These are phyloP conservation scores for Fusarium sp. DNA, from an alignment of 2,329 filamentous ascomycete species.

Conservation along the genomic window DNA sequence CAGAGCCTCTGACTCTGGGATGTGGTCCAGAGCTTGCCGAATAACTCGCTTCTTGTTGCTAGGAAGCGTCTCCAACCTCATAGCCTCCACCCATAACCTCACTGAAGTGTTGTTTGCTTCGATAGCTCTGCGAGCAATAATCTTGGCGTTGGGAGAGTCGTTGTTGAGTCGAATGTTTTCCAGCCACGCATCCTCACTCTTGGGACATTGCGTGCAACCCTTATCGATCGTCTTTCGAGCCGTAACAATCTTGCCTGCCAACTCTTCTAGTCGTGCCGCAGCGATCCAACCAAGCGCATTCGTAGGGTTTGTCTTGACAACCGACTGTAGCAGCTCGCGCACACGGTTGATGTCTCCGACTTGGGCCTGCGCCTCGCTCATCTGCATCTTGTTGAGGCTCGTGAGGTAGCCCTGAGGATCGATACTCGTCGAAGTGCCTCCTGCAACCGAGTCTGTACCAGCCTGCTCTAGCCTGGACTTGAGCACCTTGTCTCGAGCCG, in stretches of 20 bases:
- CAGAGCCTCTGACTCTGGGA: slow-evolving; percentile 93
- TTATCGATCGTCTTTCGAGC: slow-evolving; percentile 88
- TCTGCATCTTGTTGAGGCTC: slow-evolving; percentile 83
- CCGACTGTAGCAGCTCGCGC: slow-evolving; percentile 90
- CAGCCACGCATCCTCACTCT: slow-evolving; percentile 94
- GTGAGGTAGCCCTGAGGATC: slow-evolving; percentile 97
- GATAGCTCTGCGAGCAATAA: slow-evolving; percentile 94
- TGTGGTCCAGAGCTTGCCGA: slow-evolving; percentile 88
- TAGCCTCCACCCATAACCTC: slow-evolving; percentile 92
- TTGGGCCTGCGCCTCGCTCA: slow-evolving; percentile 82
- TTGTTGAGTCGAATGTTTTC: slow-evolving; percentile 91
- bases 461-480: slow-evolving; percentile 94
- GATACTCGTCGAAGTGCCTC: slow-evolving; percentile 88
- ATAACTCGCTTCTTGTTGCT: slow-evolving; percentile 93
- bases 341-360: slow-evolving; percentile 97
- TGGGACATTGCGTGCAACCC: slow-evolving; percentile 90
- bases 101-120: slow-evolving; percentile 91
- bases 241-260: slow-evolving; percentile 90
- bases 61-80: slow-evolving; percentile 86
- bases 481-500: slow-evolving; percentile 93
- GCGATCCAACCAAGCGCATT: slow-evolving; percentile 97
- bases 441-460: slow-evolving; percentile 71
- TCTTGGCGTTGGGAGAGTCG: slow-evolving; percentile 90
- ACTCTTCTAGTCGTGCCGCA: slow-evolving; percentile 88
- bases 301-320: slow-evolving; percentile 95